Evolutionary conservation across 441 rosid species (phyloP).

Genomic region (Gossypium aridum): DNA sequence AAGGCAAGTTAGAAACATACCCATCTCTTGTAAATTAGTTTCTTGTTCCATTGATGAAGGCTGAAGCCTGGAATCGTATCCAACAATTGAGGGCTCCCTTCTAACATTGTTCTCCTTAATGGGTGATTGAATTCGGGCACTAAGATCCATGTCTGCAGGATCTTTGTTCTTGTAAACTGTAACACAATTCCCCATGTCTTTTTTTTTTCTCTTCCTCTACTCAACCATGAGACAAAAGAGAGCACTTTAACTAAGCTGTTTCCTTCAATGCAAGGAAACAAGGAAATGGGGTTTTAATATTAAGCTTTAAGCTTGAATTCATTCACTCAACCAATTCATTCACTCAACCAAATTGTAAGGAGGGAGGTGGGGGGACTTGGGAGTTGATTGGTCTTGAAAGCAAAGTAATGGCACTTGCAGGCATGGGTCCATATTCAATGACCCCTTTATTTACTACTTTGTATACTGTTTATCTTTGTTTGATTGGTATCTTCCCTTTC

Average conservation of each 20-base stretch:
- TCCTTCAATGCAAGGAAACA: slow-evolving; percentile 8
- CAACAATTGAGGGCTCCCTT: slow-evolving; percentile 16
- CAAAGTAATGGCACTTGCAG: slow-evolving; percentile 38
- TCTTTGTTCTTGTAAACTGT: slow-evolving; percentile 17
- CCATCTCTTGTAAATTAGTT: slow-evolving; percentile 17
- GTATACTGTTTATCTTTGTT: background rate
- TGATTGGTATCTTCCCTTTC: background rate
- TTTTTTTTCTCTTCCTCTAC: background rate
- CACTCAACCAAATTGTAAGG: too few species aligned
- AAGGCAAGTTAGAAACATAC: slow-evolving; percentile 25
- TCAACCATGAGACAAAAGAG: slow-evolving; percentile 4
- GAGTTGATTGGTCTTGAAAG: slow-evolving; percentile 53
- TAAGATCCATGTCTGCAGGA: slow-evolving; percentile 21
- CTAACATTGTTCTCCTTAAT: slow-evolving; percentile 13
- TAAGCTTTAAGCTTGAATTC: slow-evolving; percentile 22
- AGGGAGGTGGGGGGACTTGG: background rate
- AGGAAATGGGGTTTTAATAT: background rate
- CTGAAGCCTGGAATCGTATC: slow-evolving; percentile 14
- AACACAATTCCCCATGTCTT: slow-evolving; percentile 42
- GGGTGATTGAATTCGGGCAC: slow-evolving; percentile 24
- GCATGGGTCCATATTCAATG: slow-evolving; percentile 24
- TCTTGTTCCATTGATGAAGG: slow-evolving; percentile 7
- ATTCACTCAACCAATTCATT: slow-evolving; percentile 31
- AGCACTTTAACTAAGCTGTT: background rate
- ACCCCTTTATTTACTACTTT: background rate